Percentiles rank a stretch among this genome's conserved stretches.
phyloP scores from a whole-genome alignment of 2,329 filamentous ascomycete genomes.

The Venturia carpophila region DNA sequence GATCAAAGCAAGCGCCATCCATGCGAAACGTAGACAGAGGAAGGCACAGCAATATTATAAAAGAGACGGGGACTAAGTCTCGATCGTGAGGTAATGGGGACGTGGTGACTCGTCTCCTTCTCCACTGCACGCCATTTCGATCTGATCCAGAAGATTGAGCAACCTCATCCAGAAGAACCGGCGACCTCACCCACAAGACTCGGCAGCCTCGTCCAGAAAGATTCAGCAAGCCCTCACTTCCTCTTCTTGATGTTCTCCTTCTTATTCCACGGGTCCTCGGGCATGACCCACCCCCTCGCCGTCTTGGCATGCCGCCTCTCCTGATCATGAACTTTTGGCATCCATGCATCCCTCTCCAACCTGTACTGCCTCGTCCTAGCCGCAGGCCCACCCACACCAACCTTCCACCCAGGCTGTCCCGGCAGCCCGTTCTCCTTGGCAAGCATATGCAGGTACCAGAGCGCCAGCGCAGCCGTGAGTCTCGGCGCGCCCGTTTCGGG shows the following conservation, averaged over 20 bases:
- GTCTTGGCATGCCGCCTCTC: constrained; percentile 73
- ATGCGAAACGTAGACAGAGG: not conserved
- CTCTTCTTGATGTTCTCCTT: constrained; percentile 27
- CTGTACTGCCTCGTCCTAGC: constrained; percentile 65
- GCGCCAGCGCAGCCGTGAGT: constrained; percentile 63
- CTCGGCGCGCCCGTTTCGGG: constrained; percentile 32
- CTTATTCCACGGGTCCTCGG: constrained; percentile 55
- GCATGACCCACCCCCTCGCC: constrained; percentile 65
- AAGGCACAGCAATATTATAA: not conserved
- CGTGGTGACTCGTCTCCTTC: not conserved
- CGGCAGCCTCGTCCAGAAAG: not conserved
- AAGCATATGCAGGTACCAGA: constrained; percentile 71
- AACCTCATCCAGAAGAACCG: not conserved
- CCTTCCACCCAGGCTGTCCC: constrained; percentile 55
- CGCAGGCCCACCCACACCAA: constrained; percentile 67
- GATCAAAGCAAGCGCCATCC: not conserved
- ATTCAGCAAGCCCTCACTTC: not conserved
- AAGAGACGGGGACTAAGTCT: not conserved
- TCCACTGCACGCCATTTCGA: no score
- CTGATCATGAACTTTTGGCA: constrained; percentile 61
- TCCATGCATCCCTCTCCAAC: constrained; percentile 63
- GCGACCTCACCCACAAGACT: no score
- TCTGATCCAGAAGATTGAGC: no score
- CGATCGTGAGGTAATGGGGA: no score
- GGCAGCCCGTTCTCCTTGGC: constrained; percentile 53